Evolutionary conservation across 2,329 filamentous ascomycete species (phyloP), one percentile per base, ranked within the genome.

Genomic region (Aspergillus sp.): DNA sequence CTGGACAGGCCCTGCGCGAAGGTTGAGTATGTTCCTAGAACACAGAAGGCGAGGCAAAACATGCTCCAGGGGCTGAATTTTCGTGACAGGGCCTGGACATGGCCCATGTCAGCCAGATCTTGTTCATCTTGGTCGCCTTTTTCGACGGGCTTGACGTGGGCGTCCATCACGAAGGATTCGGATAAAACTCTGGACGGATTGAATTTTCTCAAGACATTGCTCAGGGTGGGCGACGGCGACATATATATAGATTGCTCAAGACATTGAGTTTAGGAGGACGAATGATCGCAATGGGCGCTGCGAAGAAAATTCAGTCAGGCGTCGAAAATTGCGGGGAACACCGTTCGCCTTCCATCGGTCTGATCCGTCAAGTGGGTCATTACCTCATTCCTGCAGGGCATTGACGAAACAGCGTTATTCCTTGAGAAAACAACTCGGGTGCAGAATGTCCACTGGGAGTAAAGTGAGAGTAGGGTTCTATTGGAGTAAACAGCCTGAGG

Each of bases 1-100:
- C 79, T 83, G 59, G 77, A 77, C 7, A 83, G 74, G 48, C 79
- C 80, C 68, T 86, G 83, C 0, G 85, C 85, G 63, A 86, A 84
- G 0, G 84, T 86, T 0, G 83, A 83, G 79, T 84, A 87, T 4
- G 85, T 87, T 61, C 84, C 84, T 31, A 87, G 75, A 15, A 87
- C 83, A 61, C 80, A 84, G 62, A 87, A 85, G 30, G 84, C 82
- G 22, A 87, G 77, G 22, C 83, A 81, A 11, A 87, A 76, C 83
- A 87, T 85, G 71, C 83, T 85, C 81, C 80, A 82, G 7, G 81
- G 71, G 69, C 78, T 79, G 69, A 87, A 87, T 66, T 86, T 80
- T 13, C 79, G 75, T 9, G 74, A 72, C 34, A 82, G 68, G 49
- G 75, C 76, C 71, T 81, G 77, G 66, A 76, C 72, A 66, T 81